Evolutionary conservation across 768 basidiomycete genomes (phyloP).

Genomic region (Agaricus bisporus): DNA sequence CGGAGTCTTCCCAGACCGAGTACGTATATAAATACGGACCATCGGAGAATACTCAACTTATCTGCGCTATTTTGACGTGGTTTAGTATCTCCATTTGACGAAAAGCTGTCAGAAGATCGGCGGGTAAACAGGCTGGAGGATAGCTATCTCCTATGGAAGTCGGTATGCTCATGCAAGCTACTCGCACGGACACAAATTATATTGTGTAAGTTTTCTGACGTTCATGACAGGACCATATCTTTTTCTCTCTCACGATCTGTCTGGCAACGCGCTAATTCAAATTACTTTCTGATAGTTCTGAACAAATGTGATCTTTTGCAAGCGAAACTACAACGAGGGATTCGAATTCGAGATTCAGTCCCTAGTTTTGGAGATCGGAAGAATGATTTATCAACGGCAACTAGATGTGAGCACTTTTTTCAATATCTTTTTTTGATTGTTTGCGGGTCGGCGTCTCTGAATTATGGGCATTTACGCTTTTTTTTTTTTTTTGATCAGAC

Average conservation of each 20-base stretch:
- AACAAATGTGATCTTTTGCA: slow-evolving; percentile 72
- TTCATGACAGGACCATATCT: no score
- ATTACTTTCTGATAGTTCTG: slow-evolving; percentile 33
- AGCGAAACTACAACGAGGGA: slow-evolving; percentile 64
- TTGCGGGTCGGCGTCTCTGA: background rate
- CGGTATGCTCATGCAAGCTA: slow-evolving; percentile 64
- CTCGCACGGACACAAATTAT: slow-evolving; percentile 53
- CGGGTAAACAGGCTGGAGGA: slow-evolving; percentile 72
- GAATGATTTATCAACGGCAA: slow-evolving; percentile 64
- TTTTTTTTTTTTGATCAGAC: slow-evolving; percentile 33
- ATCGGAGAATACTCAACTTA: background rate
- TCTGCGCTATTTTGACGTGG: slow-evolving; percentile 10
- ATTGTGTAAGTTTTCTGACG: slow-evolving; percentile 28
- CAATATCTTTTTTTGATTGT: background rate
- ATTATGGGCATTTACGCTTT: slow-evolving; percentile 4
- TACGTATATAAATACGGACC: slow-evolving; percentile 17
- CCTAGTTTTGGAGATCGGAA: slow-evolving; percentile 69
- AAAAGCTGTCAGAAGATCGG: slow-evolving; percentile 65
- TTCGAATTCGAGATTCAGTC: slow-evolving; percentile 60
- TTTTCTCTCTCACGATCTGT: background rate
- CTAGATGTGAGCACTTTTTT: slow-evolving; percentile 49
- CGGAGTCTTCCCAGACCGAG: slow-evolving; percentile 29
- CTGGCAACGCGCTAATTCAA: background rate
- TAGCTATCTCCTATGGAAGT: slow-evolving; percentile 69
- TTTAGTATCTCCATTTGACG: slow-evolving; percentile 75